phyloP scores from a whole-genome alignment of 441 rosid species.

The Pelargonium myrrhifolium region DNA sequence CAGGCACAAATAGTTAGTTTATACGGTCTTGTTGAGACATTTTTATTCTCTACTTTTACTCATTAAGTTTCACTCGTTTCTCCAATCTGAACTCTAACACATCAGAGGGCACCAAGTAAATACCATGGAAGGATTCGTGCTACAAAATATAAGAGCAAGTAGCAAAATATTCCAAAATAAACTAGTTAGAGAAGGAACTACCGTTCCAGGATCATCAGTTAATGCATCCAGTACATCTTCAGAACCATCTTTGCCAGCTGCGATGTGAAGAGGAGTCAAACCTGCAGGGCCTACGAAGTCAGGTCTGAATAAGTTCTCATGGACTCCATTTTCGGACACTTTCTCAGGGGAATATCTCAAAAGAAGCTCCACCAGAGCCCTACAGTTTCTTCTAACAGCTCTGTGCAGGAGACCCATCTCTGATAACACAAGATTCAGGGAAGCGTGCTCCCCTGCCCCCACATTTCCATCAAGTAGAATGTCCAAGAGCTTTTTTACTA shows the following conservation, averaged over 20 bases:
- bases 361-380: constrained; percentile 65
- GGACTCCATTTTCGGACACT: constrained; percentile 21
- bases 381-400: constrained; percentile 77
- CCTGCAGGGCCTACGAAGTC: constrained; percentile 74
- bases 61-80: too few relatives aligned
- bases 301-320: constrained; percentile 54
- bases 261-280: constrained; percentile 96
- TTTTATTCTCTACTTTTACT: background rate
- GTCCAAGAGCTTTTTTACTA: constrained; percentile 64
- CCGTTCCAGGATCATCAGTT: constrained; percentile 80
- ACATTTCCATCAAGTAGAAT: constrained; percentile 52
- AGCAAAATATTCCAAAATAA: constrained; percentile 12
- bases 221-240: constrained; percentile 73
- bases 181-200: constrained; percentile 23
- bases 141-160: background rate
- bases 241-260: constrained; percentile 93
- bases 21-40: too few relatives aligned
- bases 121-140: background rate
- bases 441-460: constrained; percentile 42
- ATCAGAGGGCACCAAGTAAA: background rate
- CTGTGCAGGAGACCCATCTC: constrained; percentile 82
- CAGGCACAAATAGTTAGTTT: background rate
- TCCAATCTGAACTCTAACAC: background rate
- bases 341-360: constrained; percentile 52
- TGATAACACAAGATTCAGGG: constrained; percentile 37